A percentile compares a stretch with the other conserved stretches of the same genome.
These are phyloP conservation scores for Saussurea involucrata DNA, from an alignment of 129 eudicot genomes.

Conservation along the genomic window DNA sequence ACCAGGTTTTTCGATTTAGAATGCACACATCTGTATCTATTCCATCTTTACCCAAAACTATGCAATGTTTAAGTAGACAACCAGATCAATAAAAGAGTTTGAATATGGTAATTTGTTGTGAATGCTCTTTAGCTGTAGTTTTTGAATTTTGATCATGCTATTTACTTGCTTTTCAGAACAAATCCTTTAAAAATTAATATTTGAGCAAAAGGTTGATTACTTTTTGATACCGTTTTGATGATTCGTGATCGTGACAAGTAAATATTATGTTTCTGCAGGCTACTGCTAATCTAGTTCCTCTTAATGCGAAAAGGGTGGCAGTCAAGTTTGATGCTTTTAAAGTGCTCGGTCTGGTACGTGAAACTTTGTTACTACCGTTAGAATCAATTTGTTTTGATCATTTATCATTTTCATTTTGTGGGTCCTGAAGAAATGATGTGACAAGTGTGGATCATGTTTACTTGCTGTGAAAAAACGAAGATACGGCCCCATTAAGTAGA, in stretches of 20 bases:
- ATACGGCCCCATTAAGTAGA: background rate
- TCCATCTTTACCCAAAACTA: background rate
- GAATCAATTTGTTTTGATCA: background rate
- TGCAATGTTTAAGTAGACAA: background rate
- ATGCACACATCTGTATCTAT: background rate
- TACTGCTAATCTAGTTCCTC: conserved; percentile 83
- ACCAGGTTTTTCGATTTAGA: conserved; percentile 49
- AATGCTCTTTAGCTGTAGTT: background rate
- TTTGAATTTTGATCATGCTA: background rate
- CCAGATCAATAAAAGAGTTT: background rate
- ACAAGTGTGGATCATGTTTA: background rate
- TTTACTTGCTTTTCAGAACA: background rate
- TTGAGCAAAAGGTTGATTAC: too few relatives aligned
- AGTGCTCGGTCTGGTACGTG: conserved; percentile 65
- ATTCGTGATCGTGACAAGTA: background rate
- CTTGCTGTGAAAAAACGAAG: background rate
- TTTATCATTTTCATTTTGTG: background rate
- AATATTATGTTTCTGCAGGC: conserved; percentile 47
- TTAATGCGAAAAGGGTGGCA: conserved; percentile 70
- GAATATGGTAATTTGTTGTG: background rate
- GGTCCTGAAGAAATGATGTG: background rate
- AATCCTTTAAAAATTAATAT: background rate
- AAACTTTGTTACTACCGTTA: background rate
- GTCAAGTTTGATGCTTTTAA: conserved; percentile 85
- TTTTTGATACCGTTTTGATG: conserved; percentile 7